Percentiles rank a stretch among this genome's conserved stretches.
These are phyloP conservation scores for Laburnicola sp. DNA, from an alignment of 2,329 filamentous ascomycete species.

Conservation along the genomic window DNA sequence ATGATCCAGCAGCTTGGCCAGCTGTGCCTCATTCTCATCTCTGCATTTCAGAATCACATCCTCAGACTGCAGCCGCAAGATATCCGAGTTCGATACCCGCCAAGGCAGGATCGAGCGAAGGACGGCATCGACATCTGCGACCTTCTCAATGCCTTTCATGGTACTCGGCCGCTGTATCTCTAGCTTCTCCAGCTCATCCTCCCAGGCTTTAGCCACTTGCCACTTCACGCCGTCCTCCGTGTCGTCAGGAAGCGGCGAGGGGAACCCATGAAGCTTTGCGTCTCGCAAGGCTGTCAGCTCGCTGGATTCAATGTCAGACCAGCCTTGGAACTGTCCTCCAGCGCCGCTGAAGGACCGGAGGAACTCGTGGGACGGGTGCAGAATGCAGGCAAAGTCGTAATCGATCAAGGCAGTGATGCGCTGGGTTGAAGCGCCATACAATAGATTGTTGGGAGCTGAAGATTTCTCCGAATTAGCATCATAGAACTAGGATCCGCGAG, in stretches of 20 bases:
- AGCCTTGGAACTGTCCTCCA: slow-evolving; percentile 28
- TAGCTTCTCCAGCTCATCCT: slow-evolving; percentile 24
- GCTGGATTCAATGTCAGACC: slow-evolving; percentile 16
- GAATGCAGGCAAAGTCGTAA: slow-evolving; percentile 31
- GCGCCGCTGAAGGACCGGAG: slow-evolving; percentile 26
- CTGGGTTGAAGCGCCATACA: slow-evolving; percentile 28
- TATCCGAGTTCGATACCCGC: slow-evolving; percentile 22
- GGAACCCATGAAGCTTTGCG: slow-evolving; percentile 32
- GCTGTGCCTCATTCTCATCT: slow-evolving; percentile 17
- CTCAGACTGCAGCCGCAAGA: slow-evolving; percentile 18
- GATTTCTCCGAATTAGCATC: slow-evolving; percentile 12
- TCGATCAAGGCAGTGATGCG: slow-evolving; percentile 36
- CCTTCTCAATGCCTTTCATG: slow-evolving; percentile 27
- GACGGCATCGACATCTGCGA: slow-evolving; percentile 27
- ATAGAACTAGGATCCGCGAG: slow-evolving; percentile 7
- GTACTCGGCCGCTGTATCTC: slow-evolving; percentile 24
- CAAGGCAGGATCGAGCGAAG: slow-evolving; percentile 24
- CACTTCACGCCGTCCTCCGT: slow-evolving; percentile 23
- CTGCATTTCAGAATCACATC: slow-evolving; percentile 20
- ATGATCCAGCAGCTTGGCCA: slow-evolving; percentile 16
- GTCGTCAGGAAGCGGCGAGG: slow-evolving; percentile 18
- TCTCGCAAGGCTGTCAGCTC: slow-evolving; percentile 24
- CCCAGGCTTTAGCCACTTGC: slow-evolving; percentile 25
- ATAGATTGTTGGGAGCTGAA: slow-evolving; percentile 31
- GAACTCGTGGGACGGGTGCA: slow-evolving; percentile 28